A percentile compares a stretch with the other conserved stretches of the same genome.
Evolutionary conservation across 2,329 filamentous ascomycete species (phyloP).

Genomic region (Teratosphaeria epicoccoides): DNA sequence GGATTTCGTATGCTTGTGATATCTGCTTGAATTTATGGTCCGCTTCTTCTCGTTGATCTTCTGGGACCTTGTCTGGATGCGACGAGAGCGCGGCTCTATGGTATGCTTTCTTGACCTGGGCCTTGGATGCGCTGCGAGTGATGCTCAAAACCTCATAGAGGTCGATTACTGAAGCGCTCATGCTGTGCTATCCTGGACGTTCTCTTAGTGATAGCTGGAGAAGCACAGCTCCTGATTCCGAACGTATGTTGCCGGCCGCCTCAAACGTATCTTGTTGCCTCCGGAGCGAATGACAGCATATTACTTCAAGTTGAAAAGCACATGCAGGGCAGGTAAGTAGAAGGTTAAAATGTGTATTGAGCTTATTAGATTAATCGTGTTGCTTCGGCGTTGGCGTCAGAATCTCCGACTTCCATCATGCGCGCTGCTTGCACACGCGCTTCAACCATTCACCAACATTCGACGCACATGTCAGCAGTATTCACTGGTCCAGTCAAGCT

Average conservation of each 20-base stretch:
- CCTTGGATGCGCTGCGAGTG: slow-evolving; percentile 57
- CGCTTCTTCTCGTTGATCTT: slow-evolving; percentile 71
- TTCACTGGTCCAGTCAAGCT: not conserved
- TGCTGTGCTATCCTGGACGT: slow-evolving; percentile 2
- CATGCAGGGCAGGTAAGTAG: not conserved
- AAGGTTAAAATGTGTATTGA: not conserved
- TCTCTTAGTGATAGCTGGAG: no score
- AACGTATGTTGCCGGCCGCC: no score
- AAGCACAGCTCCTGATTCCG: not conserved
- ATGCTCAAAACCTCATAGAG: slow-evolving; percentile 67
- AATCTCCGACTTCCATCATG: not conserved
- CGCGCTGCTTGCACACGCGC: not conserved
- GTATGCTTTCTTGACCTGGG: slow-evolving; percentile 91
- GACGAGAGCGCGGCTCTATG: slow-evolving; percentile 75
- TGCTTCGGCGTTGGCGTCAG: not conserved
- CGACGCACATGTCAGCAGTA: not conserved
- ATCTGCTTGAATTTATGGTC: slow-evolving; percentile 89
- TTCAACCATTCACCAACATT: not conserved
- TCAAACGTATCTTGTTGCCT: not conserved
- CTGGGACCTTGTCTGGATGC: slow-evolving; percentile 92
- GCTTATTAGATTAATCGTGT: not conserved
- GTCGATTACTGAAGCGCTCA: slow-evolving; percentile 29
- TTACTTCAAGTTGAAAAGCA: not conserved
- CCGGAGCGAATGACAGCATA: not conserved
- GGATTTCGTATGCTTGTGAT: slow-evolving; percentile 93